phyloP scores from a whole-genome alignment of 2,329 filamentous ascomycete species.

The Colletotrichum plurivorum region DNA sequence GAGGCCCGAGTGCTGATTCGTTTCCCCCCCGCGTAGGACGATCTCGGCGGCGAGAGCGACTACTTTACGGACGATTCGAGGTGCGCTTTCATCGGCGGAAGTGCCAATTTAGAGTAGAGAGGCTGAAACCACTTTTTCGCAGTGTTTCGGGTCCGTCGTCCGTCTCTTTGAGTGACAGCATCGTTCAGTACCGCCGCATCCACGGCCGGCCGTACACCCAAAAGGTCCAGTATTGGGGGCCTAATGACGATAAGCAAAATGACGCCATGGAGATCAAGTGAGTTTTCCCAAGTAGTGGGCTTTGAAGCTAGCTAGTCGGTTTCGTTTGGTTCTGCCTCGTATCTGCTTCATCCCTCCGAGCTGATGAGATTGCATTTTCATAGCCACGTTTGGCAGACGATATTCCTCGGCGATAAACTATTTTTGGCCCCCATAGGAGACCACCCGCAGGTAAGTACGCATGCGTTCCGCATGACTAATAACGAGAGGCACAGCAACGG shows the following conservation, averaged over 20 bases:
- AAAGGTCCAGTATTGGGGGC: conserved; percentile 45
- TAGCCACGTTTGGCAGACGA: conserved; percentile 22
- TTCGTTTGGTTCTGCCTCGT: no score
- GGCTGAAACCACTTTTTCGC: neutral
- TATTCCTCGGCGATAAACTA: conserved; percentile 52
- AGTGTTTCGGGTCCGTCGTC: conserved; percentile 42
- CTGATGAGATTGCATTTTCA: no score
- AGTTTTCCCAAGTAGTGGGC: neutral
- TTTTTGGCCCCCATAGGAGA: conserved; percentile 53
- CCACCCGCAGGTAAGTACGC: conserved; percentile 41
- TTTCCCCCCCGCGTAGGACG: neutral
- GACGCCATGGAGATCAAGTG: conserved; percentile 30
- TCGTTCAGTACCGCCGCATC: conserved; percentile 50
- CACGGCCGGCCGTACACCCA: conserved; percentile 49
- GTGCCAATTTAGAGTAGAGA: neutral
- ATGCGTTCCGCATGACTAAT: neutral
- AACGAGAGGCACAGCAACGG: neutral
- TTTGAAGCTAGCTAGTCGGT: neutral
- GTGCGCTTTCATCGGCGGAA: neutral
- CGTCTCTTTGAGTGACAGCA: conserved; percentile 49
- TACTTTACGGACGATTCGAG: neutral
- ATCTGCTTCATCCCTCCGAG: no score
- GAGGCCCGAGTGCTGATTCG: neutral
- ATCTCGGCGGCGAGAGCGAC: neutral
- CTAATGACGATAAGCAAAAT: conserved; percentile 43